These are phyloP conservation scores for Planoprotostelium fungivorum DNA, from an alignment of 78 protist genomes.

Conservation along the genomic window DNA sequence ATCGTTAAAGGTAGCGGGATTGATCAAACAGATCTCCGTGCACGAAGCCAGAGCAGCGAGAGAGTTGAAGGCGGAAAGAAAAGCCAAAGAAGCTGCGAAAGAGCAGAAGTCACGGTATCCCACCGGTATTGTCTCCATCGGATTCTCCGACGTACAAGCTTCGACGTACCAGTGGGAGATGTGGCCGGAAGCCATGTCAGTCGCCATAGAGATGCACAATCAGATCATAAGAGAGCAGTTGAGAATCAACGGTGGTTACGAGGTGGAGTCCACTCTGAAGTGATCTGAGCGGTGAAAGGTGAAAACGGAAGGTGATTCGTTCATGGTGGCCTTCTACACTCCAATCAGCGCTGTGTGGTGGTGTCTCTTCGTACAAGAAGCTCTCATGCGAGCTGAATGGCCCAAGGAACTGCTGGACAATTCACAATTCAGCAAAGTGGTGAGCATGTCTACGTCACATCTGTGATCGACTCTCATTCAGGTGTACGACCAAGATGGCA, in stretches of 20 bases:
- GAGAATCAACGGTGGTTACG: slow-evolving; percentile 19
- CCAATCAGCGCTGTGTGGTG: slow-evolving; percentile 4
- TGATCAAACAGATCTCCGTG: neutral
- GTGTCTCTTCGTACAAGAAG: slow-evolving; percentile 19
- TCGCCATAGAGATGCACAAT: slow-evolving; percentile 33
- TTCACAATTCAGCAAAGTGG: neutral
- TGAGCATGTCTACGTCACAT: neutral
- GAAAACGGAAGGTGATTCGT: slow-evolving; percentile 54
- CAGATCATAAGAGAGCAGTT: slow-evolving; percentile 11
- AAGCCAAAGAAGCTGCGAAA: neutral
- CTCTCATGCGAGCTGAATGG: slow-evolving; percentile 30
- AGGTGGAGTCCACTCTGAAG: neutral
- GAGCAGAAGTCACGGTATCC: slow-evolving; percentile 1
- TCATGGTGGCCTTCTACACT: slow-evolving; percentile 63
- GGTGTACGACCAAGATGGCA: neutral
- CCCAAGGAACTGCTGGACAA: slow-evolving; percentile 38
- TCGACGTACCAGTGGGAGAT: slow-evolving; percentile 46
- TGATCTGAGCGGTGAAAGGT: slow-evolving; percentile 3
- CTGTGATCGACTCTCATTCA: neutral
- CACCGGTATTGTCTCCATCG: slow-evolving; percentile 24
- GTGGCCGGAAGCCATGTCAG: slow-evolving; percentile 12
- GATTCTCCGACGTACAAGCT: slow-evolving; percentile 40
- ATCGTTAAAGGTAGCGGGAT: neutral
- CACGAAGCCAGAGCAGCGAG: neutral
- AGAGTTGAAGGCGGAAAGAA: neutral